Evolutionary conservation across 306 rosid species (phyloP).

Genomic region (Prunus fruticosa): DNA sequence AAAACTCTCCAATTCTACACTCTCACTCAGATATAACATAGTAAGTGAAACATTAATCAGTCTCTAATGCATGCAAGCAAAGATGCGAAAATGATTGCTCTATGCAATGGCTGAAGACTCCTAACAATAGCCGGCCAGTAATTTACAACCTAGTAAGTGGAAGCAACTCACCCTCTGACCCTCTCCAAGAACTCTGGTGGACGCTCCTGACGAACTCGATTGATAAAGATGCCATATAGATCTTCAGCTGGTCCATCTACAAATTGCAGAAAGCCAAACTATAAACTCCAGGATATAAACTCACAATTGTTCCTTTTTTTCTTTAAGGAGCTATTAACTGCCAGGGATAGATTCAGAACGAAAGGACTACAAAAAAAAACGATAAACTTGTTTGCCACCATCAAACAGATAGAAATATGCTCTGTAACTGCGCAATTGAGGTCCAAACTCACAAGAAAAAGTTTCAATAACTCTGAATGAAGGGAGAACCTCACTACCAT

Average conservation of each 20-base stretch:
- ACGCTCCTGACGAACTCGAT: constrained; percentile 88
- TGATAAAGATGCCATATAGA: constrained; percentile 83
- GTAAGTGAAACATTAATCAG: background rate
- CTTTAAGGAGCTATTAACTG: background rate
- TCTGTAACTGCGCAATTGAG: background rate
- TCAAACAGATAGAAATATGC: background rate
- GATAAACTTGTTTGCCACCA: background rate
- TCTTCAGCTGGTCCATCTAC: constrained; percentile 98
- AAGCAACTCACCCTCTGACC: constrained; percentile 82
- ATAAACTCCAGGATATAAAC: background rate
- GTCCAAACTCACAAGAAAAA: background rate
- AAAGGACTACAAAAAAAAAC: background rate
- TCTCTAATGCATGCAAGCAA: background rate
- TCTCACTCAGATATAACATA: background rate
- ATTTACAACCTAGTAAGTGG: constrained; percentile 6
- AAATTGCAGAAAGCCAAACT: constrained; percentile 13
- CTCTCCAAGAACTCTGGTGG: constrained; percentile 73
- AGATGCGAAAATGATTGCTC: background rate
- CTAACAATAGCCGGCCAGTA: background rate
- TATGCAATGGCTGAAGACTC: background rate
- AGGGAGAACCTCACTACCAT: background rate
- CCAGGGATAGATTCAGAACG: background rate
- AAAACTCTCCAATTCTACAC: background rate
- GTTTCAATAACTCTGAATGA: background rate
- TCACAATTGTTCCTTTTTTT: background rate